Base-by-base conservation (phyloP, 73 alveolate genomes). In the Stentor roeselii region DNA sequence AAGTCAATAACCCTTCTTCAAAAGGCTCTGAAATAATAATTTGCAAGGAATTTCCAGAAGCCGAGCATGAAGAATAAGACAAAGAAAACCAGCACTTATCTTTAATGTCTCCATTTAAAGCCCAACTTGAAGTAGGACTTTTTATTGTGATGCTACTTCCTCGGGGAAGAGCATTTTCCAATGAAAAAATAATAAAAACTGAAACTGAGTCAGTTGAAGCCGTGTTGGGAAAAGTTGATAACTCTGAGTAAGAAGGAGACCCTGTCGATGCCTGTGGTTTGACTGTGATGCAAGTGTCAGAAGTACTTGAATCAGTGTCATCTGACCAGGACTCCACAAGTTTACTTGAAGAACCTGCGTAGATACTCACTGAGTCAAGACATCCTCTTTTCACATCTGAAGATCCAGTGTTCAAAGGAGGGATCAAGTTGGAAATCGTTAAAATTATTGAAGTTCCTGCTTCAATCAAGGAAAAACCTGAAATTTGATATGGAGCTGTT, bases 91-190 rank as follows among this genome's bases (percentile, higher is more conserved):
- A 67, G 41, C 80, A 67, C 27, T 67, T 21, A 40, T 67, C 34
- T 67, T 21, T 32, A 30, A 67, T 67, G 67, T 50, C 21, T 21
- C 67, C 67, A 11, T 6, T 50, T 50, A 50, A 21, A 50, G 67
- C 67, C 67, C 67, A 50, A 50, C 67, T 50, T 11, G 67, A 50
- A 11, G 67, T 50, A 50, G 67, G 67, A 21, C 67, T 50, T 50
- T 50, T 50, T 50, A 50, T 50, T 11, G 67, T 11, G 6, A 50
- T 50, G 6, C 30, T 50, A 11, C 30, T 11, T 6, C 67, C 67
- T 50, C 6, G 6, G 21, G 67, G 67, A 6, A 50, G 21, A 21
- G 21, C 6, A 50, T 50, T 50, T 50, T 50, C 67, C 21, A 50
- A 50, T 6, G 67, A 11, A 50, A 50, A 50, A 11, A 21, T 50